Evolutionary conservation across 2,329 filamentous ascomycete genomes (phyloP), one percentile per base, ranked within the genome.

Genomic region (Colletotrichum abscissum): DNA sequence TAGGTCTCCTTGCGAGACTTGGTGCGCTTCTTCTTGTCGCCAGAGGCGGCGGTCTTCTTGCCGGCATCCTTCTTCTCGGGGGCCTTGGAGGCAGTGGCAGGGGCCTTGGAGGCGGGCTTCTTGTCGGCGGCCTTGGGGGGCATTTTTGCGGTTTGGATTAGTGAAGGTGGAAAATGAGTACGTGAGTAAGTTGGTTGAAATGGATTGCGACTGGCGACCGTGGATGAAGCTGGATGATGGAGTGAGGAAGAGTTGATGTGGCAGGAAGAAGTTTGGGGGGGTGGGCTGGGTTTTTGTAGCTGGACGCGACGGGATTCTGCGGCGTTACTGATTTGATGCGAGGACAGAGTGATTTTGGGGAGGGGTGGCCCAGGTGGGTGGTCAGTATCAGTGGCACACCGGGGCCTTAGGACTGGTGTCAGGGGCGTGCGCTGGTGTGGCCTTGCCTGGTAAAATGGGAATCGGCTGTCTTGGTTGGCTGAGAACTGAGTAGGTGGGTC

Each of bases 1-100:
- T 99, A 99, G n/a, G 97, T 99, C 91, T 99, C 97, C 94, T 98
- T 98, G 88, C 97, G 93, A 79, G 95, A 94, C 95, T 99, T 99
- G 89, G 95, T 97, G 84, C 97, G 95, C 95, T 98, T 99, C 94
- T 99, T 99, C 95, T 98, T 98, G 81, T 98, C 97, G 77, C 97
- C 97, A 83, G 94, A 92, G 75, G 95, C 92, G 74, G 96, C 95
- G 63, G 97, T 98, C 94, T 98, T 99, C 94, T 99, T 99, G 90
- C 96, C 97, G 78, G 96, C 97, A 88, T 98, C 96, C 93, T 98
- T 98, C 94, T 98, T 98, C 92, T 98, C 95, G 72, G 89, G 89
- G 76, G 88, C 89, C 88, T 91, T 91, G 80, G 88, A 89, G 78
- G 89, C 89, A 83, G 93, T 89, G 66, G 88, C 94, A 74, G 96